Evolutionary conservation across 2,329 filamentous ascomycete species (phyloP).

Genomic region (Lasiodiplodia sp.): DNA sequence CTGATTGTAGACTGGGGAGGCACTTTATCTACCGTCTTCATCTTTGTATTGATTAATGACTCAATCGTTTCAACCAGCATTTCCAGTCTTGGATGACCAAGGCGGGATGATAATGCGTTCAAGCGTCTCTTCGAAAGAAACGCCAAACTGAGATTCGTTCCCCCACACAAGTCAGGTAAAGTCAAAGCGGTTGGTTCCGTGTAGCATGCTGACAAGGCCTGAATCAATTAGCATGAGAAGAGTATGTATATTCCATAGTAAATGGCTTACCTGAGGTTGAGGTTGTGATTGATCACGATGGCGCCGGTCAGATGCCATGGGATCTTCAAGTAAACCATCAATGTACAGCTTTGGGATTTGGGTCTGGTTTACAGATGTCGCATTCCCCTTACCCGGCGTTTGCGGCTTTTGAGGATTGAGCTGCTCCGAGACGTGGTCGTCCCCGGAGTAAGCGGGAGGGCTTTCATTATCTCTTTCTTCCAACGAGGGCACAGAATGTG

Average conservation of each 20-base stretch:
- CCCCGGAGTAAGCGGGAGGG: not conserved
- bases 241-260: not conserved
- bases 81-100: constrained; percentile 38
- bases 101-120: constrained; percentile 37
- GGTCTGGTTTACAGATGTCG: not conserved
- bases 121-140: constrained; percentile 48
- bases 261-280: not conserved
- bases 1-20: not conserved
- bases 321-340: not conserved
- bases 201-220: not conserved
- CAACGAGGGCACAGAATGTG: not conserved
- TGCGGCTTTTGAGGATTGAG: not conserved
- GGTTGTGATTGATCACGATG: not conserved
- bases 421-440: not conserved
- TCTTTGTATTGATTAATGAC: constrained; percentile 33
- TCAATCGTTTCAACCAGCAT: constrained; percentile 37
- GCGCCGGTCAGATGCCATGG: not conserved
- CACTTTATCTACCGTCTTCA: constrained; percentile 28
- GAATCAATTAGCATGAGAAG: not conserved
- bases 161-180: constrained; percentile 32
- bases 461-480: not conserved
- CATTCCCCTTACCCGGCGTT: too few relatives aligned
- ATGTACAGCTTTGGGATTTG: not conserved
- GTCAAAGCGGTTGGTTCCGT: not conserved
- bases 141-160: constrained; percentile 42